Evolutionary conservation across 208 protist genomes (phyloP), one percentile per base, ranked within the genome.

Genomic region (Leishmania aethiopica): DNA sequence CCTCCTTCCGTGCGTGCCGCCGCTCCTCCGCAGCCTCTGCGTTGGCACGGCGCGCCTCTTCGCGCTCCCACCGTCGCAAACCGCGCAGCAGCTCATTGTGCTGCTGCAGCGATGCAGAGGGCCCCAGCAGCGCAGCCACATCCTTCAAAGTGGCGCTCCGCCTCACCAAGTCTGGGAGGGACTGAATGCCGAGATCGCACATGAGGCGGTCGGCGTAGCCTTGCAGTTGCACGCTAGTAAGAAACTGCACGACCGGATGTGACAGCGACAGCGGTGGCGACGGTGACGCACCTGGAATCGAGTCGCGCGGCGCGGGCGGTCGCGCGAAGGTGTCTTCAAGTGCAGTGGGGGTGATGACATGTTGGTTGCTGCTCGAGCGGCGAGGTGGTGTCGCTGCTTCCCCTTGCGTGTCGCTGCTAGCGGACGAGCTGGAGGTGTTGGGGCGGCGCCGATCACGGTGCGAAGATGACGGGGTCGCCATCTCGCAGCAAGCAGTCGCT

Each of bases 181-280:
- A 87, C 28, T 73, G 77, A 75, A 96, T 67, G 10, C 81, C 84
- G 75, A 78, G 75, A 19, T 78, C 78, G 6, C 86, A 71, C 57
- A 96, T 79, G 49, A 96, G 69, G 8, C 81, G 77, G 15, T 86
- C 77, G 1, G 87, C 86, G 84, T 91, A 97, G 17, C 95, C 95
- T 66, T 97, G 95, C 40, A 97, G 80, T 77, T 96, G 89, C 42
- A 94, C 78, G 0, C 84, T 78, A 3, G 93, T 89, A 13, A 97
- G 84, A 84, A 97, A 96, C 73, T 90, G 78, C 28, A 96, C 91
- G n/a, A 97, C 83, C 0, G 90, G 83, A 76, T 96, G 84, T 42
- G 80, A 77, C 17, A 97, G 83, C 8, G 74, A 79, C 32, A 92
- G 55, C 60, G 19, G 64, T 35, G 47, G 84, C 11, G 74, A 57